phyloP scores from a whole-genome alignment of 148 eudicot genomes.

The Salicornia ramosissima region DNA sequence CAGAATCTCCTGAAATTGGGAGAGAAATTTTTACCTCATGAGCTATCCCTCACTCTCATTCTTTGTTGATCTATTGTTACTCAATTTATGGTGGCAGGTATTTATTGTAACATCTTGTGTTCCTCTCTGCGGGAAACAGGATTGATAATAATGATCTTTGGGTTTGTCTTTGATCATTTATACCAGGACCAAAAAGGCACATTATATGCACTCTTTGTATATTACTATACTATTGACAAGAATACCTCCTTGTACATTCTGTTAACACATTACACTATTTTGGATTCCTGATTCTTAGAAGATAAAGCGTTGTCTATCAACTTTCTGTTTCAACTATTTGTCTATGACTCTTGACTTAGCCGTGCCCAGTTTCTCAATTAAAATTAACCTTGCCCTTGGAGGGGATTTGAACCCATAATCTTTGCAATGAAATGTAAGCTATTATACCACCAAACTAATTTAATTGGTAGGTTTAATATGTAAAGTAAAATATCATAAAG shows the following conservation, averaged over 20 bases:
- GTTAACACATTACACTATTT: neutral
- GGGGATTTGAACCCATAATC: too few relatives aligned
- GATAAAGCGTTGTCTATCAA: neutral
- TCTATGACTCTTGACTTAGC: neutral
- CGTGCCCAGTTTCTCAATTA: too few relatives aligned
- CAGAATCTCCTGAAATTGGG: too few relatives aligned
- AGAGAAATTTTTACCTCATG: too few relatives aligned
- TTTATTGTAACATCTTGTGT: too few relatives aligned
- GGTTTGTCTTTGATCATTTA: constrained; percentile 1
- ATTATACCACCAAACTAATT: too few relatives aligned
- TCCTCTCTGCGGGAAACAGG: neutral
- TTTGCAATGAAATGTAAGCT: too few relatives aligned
- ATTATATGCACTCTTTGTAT: neutral
- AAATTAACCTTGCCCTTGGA: too few relatives aligned
- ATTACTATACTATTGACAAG: neutral
- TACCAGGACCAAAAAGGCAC: neutral
- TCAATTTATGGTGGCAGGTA: too few relatives aligned
- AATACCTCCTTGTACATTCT: neutral
- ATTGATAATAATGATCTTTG: neutral
- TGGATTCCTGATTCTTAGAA: neutral
- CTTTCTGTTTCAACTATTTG: neutral
- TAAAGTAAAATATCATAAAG: too few relatives aligned
- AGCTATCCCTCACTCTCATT: too few relatives aligned
- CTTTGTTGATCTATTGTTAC: constrained; percentile 19
- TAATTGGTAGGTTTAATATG: too few relatives aligned